These are phyloP conservation scores for Clitocybe nebularis DNA, from an alignment of 1,284 basidiomycete genomes.

Conservation along the genomic window DNA sequence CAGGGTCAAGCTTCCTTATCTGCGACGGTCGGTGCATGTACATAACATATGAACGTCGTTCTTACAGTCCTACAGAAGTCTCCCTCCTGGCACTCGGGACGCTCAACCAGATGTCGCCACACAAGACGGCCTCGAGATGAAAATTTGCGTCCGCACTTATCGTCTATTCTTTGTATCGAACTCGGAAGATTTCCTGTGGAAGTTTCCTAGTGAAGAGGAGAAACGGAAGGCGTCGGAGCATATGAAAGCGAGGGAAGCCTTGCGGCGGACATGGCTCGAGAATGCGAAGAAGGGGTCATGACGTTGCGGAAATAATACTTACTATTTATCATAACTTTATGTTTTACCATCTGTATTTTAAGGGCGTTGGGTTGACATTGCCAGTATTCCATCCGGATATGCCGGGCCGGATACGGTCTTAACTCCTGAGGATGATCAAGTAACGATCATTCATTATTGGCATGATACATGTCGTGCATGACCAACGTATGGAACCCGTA, in stretches of 20 bases:
- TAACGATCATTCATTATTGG: no score
- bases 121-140: slow-evolving; percentile 69
- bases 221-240: slow-evolving; percentile 23
- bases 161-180: slow-evolving; percentile 78
- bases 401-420: no score
- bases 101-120: slow-evolving; percentile 43
- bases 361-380: background rate
- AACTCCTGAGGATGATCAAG: no score
- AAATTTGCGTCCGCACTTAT: slow-evolving; percentile 83
- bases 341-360: slow-evolving; percentile 2
- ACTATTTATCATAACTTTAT: slow-evolving; percentile 2
- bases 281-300: slow-evolving; percentile 10
- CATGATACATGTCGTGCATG: no score
- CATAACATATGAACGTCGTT: background rate
- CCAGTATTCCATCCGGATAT: no score
- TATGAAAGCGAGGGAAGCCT: slow-evolving; percentile 24
- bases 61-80: slow-evolving; percentile 33
- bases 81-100: slow-evolving; percentile 32
- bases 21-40: slow-evolving; percentile 54
- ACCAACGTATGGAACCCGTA: no score
- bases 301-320: no score
- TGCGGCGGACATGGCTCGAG: slow-evolving; percentile 24
- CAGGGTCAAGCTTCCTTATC: slow-evolving; percentile 66
- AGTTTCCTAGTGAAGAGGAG: slow-evolving; percentile 34
- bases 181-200: slow-evolving; percentile 67